Percentiles rank a stretch among this genome's conserved stretches.
Conservation (phyloP, 139 green algal genomes). For the Chloropicon primus region DNA sequence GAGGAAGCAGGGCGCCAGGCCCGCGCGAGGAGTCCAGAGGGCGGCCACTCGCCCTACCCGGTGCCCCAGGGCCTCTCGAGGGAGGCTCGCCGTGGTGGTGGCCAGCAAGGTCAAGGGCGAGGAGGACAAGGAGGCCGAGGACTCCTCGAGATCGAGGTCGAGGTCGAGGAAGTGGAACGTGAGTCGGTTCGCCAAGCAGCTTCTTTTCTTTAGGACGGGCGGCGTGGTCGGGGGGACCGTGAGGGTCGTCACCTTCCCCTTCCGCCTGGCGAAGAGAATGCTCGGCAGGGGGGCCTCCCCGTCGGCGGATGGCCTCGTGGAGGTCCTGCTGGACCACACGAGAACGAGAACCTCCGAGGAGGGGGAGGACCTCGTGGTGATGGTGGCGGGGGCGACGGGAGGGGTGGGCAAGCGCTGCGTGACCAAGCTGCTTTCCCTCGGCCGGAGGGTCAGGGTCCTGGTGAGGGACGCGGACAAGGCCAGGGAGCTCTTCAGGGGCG, state of each 20-base stretch:
- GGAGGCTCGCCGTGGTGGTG: too few relatives aligned
- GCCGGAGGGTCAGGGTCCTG: constrained; percentile 50
- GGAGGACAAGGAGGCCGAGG: too few relatives aligned
- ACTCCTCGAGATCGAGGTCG: too few relatives aligned
- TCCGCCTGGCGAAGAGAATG: neutral
- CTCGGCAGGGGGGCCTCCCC: too few relatives aligned
- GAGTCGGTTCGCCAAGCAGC: neutral
- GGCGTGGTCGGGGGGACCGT: too few relatives aligned
- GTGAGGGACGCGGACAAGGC: constrained; percentile 48
- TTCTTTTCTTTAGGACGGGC: neutral
- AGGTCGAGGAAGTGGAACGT: neutral
- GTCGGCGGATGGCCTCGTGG: neutral
- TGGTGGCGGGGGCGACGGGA: constrained; percentile 52
- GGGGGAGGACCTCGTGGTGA: neutral
- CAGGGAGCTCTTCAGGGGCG: constrained; percentile 38
- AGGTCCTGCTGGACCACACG: neutral
- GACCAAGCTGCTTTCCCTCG: constrained; percentile 39
- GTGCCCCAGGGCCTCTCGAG: too few relatives aligned
- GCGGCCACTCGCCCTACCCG: too few relatives aligned
- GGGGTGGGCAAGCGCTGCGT: constrained; percentile 70
- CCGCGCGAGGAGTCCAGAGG: too few relatives aligned
- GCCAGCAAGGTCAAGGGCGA: too few relatives aligned
- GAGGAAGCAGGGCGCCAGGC: too few relatives aligned
- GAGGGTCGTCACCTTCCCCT: neutral
- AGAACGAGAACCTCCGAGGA: neutral